A percentile compares a stretch with the other conserved stretches of the same genome.
phyloP scores from a whole-genome alignment of 2,329 filamentous ascomycete species.

The Colletotrichum paranaense region DNA sequence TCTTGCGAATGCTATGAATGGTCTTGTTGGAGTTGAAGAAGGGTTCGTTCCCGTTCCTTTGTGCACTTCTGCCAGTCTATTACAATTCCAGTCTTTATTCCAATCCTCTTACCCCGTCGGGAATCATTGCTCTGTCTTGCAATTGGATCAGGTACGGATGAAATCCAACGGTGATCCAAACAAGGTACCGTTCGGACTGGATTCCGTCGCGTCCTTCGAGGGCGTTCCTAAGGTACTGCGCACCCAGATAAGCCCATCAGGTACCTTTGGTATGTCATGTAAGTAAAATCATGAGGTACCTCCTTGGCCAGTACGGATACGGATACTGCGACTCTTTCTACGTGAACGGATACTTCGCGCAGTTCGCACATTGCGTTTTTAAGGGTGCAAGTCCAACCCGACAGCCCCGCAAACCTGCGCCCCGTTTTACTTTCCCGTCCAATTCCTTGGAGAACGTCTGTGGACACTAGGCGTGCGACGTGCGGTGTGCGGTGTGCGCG shows the following conservation, averaged over 20 bases:
- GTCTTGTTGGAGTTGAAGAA: background rate
- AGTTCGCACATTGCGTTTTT: background rate
- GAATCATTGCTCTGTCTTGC: too few relatives aligned
- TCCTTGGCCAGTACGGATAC: background rate
- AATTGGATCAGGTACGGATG: too few relatives aligned
- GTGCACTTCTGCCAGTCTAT: background rate
- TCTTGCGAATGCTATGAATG: background rate
- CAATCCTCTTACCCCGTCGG: too few relatives aligned
- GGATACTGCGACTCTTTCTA: background rate
- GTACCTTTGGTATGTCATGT: background rate
- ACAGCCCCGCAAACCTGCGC: background rate
- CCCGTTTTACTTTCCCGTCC: conserved; percentile 27
- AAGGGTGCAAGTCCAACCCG: background rate
- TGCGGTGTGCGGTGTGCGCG: background rate
- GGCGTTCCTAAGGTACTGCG: background rate
- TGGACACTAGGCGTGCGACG: background rate
- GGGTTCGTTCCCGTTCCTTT: background rate
- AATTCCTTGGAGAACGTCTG: background rate
- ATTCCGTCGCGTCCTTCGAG: background rate
- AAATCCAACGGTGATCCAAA: too few relatives aligned
- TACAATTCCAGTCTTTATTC: background rate
- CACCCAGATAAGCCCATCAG: background rate
- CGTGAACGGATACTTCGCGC: too few relatives aligned
- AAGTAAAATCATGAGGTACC: background rate
- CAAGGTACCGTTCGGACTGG: background rate